Evolutionary conservation across 2,329 filamentous ascomycete species (phyloP).

Genomic region (Paracamarosporium sp.): DNA sequence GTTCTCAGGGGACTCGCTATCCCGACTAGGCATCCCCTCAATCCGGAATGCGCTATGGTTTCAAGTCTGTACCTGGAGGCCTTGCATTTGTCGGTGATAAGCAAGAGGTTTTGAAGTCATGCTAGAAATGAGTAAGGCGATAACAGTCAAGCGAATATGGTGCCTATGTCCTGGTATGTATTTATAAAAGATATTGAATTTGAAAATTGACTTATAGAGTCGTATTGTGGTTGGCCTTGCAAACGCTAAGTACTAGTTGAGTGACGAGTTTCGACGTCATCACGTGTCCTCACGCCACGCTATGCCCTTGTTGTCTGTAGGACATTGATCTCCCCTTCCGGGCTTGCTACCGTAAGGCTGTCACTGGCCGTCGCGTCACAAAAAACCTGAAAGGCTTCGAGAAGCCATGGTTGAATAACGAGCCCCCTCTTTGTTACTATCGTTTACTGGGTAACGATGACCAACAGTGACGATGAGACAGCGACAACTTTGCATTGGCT

Average conservation of each 20-base stretch:
- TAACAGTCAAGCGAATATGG: too few relatives aligned
- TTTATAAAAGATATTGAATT: too few relatives aligned
- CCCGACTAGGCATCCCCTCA: too few relatives aligned
- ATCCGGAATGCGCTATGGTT: too few relatives aligned
- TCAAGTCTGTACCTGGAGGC: too few relatives aligned
- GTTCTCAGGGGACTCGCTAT: too few relatives aligned
- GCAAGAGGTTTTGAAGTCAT: too few relatives aligned
- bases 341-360: background rate
- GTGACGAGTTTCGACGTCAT: background rate
- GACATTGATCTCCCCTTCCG: background rate
- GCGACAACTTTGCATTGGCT: background rate
- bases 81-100: too few relatives aligned
- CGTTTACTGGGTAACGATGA: background rate
- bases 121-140: too few relatives aligned
- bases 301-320: too few relatives aligned
- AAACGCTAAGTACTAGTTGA: background rate
- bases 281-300: background rate
- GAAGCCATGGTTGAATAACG: background rate
- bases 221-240: background rate
- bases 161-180: too few relatives aligned
- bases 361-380: background rate
- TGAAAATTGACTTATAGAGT: too few relatives aligned
- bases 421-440: background rate
- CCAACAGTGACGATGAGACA: background rate
- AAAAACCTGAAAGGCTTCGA: background rate